A percentile compares a stretch with the other conserved stretches of the same genome.
Evolutionary conservation across 176 grass and related monocot species (phyloP).

Genomic region (Eremochloa ophiuroides): DNA sequence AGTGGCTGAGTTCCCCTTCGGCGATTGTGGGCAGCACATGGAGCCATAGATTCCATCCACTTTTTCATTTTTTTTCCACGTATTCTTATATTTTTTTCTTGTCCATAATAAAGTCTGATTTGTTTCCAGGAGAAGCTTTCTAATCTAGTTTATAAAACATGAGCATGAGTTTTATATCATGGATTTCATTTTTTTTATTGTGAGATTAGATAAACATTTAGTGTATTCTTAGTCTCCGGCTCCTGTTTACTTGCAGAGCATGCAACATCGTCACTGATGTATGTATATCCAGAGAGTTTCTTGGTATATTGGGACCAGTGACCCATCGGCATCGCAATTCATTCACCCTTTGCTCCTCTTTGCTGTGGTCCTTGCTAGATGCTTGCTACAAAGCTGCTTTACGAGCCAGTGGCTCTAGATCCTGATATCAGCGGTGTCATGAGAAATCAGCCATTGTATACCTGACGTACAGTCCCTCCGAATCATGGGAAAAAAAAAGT

Average conservation of each 20-base stretch:
- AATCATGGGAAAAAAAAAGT: neutral
- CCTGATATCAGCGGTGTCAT: neutral
- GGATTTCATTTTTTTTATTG: too few species aligned
- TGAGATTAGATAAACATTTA: too few species aligned
- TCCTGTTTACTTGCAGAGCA: too few species aligned
- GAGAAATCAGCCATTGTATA: neutral
- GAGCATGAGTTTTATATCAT: too few species aligned
- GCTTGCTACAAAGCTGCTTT: neutral
- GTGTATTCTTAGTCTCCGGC: too few species aligned
- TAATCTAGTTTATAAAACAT: too few species aligned
- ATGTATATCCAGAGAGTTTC: too few species aligned
- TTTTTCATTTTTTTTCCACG: neutral
- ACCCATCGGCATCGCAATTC: neutral
- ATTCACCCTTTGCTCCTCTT: neutral
- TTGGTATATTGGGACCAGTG: neutral
- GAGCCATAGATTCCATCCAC: neutral
- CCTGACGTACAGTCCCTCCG: neutral
- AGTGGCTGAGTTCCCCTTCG: neutral
- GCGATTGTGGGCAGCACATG: slow-evolving; percentile 24
- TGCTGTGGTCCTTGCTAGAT: neutral
- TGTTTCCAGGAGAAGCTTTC: too few species aligned
- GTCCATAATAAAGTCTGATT: too few species aligned
- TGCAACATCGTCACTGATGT: neutral
- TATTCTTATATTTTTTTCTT: too few species aligned
- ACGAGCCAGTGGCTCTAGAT: neutral